Percentiles rank a stretch among this genome's conserved stretches.
phyloP scores from a whole-genome alignment of 2,329 filamentous ascomycete genomes.

The Calonectria pteridis region DNA sequence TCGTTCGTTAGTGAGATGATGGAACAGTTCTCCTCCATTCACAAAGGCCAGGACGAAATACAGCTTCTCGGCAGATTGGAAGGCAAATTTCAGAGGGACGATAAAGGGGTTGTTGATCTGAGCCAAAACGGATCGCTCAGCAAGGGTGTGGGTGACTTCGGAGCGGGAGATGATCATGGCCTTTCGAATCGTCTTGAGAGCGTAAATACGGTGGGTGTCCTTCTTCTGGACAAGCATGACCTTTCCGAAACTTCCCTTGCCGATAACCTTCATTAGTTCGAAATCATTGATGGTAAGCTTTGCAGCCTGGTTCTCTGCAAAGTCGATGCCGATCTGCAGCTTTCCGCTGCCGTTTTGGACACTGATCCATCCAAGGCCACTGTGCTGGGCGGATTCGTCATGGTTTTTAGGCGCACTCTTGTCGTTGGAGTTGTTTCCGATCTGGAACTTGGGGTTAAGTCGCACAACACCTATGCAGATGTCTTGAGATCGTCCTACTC shows the following conservation, averaged over 20 bases:
- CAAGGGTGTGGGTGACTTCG: slow-evolving; percentile 94
- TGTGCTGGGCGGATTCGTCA: slow-evolving; percentile 81
- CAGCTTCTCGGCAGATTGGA: slow-evolving; percentile 96
- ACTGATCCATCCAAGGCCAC: slow-evolving; percentile 88
- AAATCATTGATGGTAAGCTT: slow-evolving; percentile 96
- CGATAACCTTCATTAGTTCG: slow-evolving; percentile 94
- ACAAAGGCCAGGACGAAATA: slow-evolving; percentile 97
- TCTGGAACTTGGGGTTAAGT: slow-evolving; percentile 88
- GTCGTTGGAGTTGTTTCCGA: slow-evolving; percentile 56
- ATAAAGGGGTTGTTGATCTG: slow-evolving; percentile 99
- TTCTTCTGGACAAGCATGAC: slow-evolving; percentile 99
- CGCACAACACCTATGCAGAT: slow-evolving; percentile 92
- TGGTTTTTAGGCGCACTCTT: neutral
- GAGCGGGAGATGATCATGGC: slow-evolving; percentile 98
- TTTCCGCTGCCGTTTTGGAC: slow-evolving; percentile 89
- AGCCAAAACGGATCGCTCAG: slow-evolving; percentile 92
- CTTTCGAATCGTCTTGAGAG: slow-evolving; percentile 98
- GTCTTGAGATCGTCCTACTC: slow-evolving; percentile 89
- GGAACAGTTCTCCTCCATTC: slow-evolving; percentile 96
- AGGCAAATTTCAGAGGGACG: slow-evolving; percentile 96
- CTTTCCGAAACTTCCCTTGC: slow-evolving; percentile 97
- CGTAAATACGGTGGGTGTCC: slow-evolving; percentile 96
- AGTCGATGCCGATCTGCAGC: slow-evolving; percentile 91
- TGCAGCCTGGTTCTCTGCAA: slow-evolving; percentile 88
- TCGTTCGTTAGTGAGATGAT: slow-evolving; percentile 94